These are phyloP conservation scores for Pilaira anomala DNA, from an alignment of 192 early-diverging fungal species.

Conservation along the genomic window DNA sequence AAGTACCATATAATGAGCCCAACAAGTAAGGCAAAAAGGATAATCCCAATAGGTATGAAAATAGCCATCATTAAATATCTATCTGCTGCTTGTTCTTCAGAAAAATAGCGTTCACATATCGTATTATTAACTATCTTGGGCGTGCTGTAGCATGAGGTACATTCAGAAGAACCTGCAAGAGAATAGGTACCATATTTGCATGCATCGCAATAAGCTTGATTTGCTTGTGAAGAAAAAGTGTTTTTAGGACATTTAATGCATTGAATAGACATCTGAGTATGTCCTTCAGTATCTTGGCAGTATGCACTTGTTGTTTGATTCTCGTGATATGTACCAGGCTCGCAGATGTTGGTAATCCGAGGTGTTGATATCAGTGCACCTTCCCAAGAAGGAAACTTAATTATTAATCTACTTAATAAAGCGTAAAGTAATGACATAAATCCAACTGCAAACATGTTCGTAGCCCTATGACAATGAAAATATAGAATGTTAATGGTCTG, in stretches of 20 bases:
- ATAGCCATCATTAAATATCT: constrained; percentile 6
- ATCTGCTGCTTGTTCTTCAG: neutral
- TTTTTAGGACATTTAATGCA: constrained; percentile 18
- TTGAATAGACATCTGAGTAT: neutral
- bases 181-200: constrained; percentile 13
- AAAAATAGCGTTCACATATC: constrained; percentile 4
- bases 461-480: neutral
- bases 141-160: constrained; percentile 11
- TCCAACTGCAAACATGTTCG: constrained; percentile 14
- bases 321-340: constrained; percentile 8
- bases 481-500: neutral
- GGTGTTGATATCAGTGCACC: neutral
- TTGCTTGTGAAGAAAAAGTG: neutral
- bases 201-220: constrained; percentile 1
- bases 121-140: neutral
- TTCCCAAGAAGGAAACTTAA: constrained; percentile 4
- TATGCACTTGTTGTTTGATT: neutral
- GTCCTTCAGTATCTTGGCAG: constrained; percentile 2
- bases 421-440: constrained; percentile 17
- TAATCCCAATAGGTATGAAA: constrained; percentile 15
- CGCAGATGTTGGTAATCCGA: neutral
- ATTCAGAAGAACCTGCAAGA: neutral
- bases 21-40: neutral
- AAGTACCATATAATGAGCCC: neutral
- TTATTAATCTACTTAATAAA: neutral